Evolutionary conservation across 2,329 filamentous ascomycete species (phyloP), one percentile per base, ranked within the genome.

Genomic region (Colletotrichum tabaci): DNA sequence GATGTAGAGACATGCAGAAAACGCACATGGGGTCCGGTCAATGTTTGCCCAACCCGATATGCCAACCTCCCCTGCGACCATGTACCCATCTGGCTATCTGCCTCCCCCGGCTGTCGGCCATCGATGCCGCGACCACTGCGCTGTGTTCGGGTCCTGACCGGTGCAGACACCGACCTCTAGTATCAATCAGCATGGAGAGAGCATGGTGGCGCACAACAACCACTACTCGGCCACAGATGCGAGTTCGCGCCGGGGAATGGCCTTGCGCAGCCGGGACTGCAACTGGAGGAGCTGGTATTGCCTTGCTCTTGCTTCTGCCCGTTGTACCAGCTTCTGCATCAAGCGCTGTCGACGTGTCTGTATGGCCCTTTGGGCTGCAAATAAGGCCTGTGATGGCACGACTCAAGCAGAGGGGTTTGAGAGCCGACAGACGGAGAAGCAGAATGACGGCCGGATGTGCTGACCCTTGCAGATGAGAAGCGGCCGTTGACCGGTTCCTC

Each of bases 1-100:
- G 72, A 75, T 63, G 72, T 53, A 72, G 60, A 72, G 55, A 72
- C 55, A 68, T 68, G 64, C 68, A 73, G 61, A 73, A 35, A 72
- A 49, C 38, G 23, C 15, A 62, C 61, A 71, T 50, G 66, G 66
- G 55, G 47, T 42, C 38, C 49, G 21, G 38, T 49, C 50, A 44
- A 3, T 42, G 61, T 72, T 61, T 71, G 64, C 57, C 38, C 64
- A 62, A 62, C 68, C 58, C 64, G 64, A 67, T 42, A 42, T 70
- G 61, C 70, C 70, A 71, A 57, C 69, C 47, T 71, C 61, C 55
- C 61, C 40, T 58, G 38, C 61, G 21, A n/a, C 30, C 40, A 53
- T 40, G 38, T 18, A 53, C 47, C 30, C 58, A 52, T 63, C 46
- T 58, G 68, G 46, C 58, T 47, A 47, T 55, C 46, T 68, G 44